phyloP scores from a whole-genome alignment of 495 filamentous ascomycete species.

The Lentithecium fluviatile region DNA sequence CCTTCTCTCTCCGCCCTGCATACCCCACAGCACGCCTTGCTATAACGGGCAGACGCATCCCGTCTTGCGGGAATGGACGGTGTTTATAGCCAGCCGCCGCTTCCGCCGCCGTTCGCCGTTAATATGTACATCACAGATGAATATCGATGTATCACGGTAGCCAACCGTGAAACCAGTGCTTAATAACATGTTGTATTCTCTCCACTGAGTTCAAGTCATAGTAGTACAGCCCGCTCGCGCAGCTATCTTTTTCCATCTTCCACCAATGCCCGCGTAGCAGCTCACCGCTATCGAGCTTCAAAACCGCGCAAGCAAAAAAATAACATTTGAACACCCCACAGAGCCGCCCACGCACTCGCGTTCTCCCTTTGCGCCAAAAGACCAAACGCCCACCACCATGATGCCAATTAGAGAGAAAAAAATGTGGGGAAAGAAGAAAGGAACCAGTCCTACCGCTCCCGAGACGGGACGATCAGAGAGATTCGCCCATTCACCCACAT shows the following conservation, averaged over 20 bases:
- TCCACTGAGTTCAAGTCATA: too few species aligned
- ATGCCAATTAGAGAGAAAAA: constrained; percentile 4
- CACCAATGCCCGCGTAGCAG: constrained; percentile 14
- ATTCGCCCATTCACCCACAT: not conserved
- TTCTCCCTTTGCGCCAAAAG: constrained; percentile 4
- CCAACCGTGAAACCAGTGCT: too few species aligned
- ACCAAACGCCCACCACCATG: constrained; percentile 6
- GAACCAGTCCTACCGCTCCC: constrained; percentile 22
- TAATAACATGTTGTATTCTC: not conserved
- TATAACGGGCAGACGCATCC: constrained; percentile 1
- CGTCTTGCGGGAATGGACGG: not conserved
- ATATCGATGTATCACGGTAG: too few species aligned
- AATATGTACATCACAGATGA: too few species aligned
- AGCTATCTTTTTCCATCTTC: not conserved
- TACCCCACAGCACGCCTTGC: constrained; percentile 26
- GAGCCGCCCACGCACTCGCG: not conserved
- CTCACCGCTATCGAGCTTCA: not conserved
- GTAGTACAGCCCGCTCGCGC: constrained; percentile 17
- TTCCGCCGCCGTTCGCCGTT: not conserved
- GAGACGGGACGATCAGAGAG: constrained; percentile 8
- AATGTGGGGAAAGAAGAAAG: constrained; percentile 22
- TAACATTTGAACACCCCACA: not conserved
- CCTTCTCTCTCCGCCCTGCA: constrained; percentile 2
- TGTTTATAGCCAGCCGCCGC: constrained; percentile 4
- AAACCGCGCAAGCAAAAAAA: not conserved